phyloP scores from a whole-genome alignment of 1,284 basidiomycete species.

The Polyporus tsugae region DNA sequence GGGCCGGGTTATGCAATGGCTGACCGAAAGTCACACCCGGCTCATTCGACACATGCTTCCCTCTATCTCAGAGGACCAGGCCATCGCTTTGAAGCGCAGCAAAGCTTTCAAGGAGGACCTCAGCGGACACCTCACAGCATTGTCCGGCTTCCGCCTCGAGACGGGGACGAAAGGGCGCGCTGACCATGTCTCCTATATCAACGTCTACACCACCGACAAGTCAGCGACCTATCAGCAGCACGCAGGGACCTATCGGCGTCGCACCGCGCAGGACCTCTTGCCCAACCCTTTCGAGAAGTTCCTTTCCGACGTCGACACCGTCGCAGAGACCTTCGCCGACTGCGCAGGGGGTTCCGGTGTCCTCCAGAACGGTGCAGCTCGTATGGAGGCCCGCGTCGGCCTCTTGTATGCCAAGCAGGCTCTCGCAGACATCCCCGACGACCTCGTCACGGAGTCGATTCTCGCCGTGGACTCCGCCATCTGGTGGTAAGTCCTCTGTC shows the following conservation, averaged over 20 bases:
- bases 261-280: not conserved
- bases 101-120: too few species aligned
- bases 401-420: not conserved
- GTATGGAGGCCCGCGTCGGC: not conserved
- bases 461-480: not conserved
- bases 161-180: too few species aligned
- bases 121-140: too few species aligned
- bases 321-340: not conserved
- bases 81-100: too few species aligned
- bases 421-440: not conserved
- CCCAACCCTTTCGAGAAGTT: not conserved
- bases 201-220: slow-evolving; percentile 10
- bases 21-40: too few species aligned
- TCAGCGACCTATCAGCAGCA: not conserved
- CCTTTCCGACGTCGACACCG: not conserved
- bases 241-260: not conserved
- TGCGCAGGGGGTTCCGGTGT: not conserved
- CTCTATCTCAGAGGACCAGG: too few species aligned
- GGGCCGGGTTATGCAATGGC: slow-evolving; percentile 3
- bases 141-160: too few species aligned
- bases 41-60: too few species aligned
- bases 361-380: not conserved
- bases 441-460: not conserved
- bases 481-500: not conserved
- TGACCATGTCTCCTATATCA: not conserved